Conservation (phyloP, 2,329 filamentous ascomycete species). For the Claviceps sorghi region DNA sequence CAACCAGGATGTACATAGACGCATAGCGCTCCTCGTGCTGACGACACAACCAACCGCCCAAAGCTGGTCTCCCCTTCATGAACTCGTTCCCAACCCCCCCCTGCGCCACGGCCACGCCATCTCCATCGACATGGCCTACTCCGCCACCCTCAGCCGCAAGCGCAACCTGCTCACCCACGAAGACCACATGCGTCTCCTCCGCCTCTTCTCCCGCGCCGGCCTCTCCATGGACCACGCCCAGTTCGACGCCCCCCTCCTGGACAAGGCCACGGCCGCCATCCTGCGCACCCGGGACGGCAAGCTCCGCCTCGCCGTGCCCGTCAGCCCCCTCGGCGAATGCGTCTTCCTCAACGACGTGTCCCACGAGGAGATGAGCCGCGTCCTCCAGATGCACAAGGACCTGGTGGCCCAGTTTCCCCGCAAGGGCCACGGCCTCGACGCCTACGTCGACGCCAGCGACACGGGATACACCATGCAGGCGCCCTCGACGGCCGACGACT, state of each 20-base stretch:
- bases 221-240: constrained; percentile 57
- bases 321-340: constrained; percentile 49
- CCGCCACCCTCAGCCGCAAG: constrained; percentile 49
- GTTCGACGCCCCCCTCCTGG: constrained; percentile 51
- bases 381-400: constrained; percentile 48
- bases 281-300: constrained; percentile 56
- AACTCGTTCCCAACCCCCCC: constrained; percentile 52
- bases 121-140: constrained; percentile 64
- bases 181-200: constrained; percentile 49
- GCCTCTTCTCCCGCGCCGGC: constrained; percentile 54
- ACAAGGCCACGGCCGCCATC: constrained; percentile 52
- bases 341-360: constrained; percentile 54
- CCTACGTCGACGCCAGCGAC: constrained; percentile 54
- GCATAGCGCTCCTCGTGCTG: neutral
- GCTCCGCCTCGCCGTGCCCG: constrained; percentile 51
- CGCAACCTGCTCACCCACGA: constrained; percentile 44
- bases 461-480: constrained; percentile 40
- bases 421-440: constrained; percentile 50
- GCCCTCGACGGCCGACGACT: neutral
- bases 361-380: constrained; percentile 44
- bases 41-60: neutral
- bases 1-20: neutral
- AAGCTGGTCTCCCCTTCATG: constrained; percentile 57
- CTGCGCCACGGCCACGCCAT: constrained; percentile 61
- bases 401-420: constrained; percentile 48